Conservation (phyloP, 352 stramenopile genomes). For the Globisporangium splendens region DNA sequence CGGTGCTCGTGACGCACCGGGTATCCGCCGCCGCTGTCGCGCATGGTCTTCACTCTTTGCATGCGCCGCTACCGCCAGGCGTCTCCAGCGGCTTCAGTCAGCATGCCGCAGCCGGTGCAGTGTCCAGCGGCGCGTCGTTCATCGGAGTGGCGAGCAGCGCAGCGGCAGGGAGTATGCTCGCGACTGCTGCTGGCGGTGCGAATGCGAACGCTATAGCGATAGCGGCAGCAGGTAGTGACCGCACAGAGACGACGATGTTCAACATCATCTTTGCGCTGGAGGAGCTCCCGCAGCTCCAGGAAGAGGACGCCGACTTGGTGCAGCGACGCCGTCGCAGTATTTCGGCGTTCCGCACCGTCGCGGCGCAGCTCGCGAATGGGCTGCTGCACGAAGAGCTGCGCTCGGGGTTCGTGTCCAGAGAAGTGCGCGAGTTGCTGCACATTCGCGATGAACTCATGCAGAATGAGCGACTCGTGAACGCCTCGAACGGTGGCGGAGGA, state of each 20-base stretch:
- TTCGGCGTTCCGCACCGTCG: constrained; percentile 57
- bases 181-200: not conserved
- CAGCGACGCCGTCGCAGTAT: constrained; percentile 36
- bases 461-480: constrained; percentile 43
- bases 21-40: constrained; percentile 3
- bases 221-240: constrained; percentile 10
- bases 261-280: constrained; percentile 86
- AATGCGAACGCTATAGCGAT: not conserved
- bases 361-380: constrained; percentile 72
- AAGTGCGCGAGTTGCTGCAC: constrained; percentile 76
- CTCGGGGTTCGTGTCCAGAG: constrained; percentile 69
- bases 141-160: not conserved
- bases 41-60: not conserved
- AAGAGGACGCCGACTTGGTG: constrained; percentile 30
- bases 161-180: not conserved
- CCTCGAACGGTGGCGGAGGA: constrained; percentile 11
- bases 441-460: constrained; percentile 77
- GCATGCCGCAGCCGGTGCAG: not conserved
- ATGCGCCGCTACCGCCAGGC: not conserved
- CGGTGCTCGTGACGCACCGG: constrained; percentile 64
- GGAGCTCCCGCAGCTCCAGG: constrained; percentile 29
- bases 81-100: not conserved
- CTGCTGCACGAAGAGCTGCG: constrained; percentile 82
- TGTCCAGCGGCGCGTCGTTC: not conserved
- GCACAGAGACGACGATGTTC: constrained; percentile 84